Conservation (phyloP, 179 eudicot species). For the Carnegiea gigantea region DNA sequence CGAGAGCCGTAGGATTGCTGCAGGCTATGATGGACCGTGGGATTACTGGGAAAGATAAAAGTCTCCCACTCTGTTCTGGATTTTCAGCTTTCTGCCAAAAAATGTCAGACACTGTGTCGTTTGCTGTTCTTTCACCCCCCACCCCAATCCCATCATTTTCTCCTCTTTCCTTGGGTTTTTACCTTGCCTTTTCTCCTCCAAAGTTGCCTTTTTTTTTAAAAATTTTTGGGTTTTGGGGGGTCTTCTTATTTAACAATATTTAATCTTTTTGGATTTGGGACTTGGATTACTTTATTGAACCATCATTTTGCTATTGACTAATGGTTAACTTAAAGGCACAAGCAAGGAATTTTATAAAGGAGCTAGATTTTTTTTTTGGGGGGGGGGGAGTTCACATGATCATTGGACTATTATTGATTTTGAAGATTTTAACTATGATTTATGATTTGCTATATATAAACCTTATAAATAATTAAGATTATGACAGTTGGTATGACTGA, state of each 20-base stretch:
- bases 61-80: neutral
- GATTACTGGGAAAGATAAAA: neutral
- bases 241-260: neutral
- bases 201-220: no score
- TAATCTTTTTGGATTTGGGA: neutral
- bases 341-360: conserved; percentile 1
- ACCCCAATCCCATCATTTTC: neutral
- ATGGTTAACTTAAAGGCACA: neutral
- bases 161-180: neutral
- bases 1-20: neutral
- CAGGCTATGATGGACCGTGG: neutral
- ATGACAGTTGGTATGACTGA: no score
- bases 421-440: no score
- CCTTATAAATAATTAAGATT: no score
- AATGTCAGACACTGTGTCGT: neutral
- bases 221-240: no score
- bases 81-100: neutral
- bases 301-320: conserved; percentile 5
- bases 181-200: neutral
- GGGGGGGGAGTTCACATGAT: neutral
- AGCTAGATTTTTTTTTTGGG: neutral
- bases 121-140: conserved; percentile 3
- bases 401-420: neutral
- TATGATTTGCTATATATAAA: no score
- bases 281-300: neutral